Percentiles rank a stretch among this genome's conserved stretches.
These are phyloP conservation scores for Galerina sulciceps DNA, from an alignment of 768 basidiomycete species.

Conservation along the genomic window DNA sequence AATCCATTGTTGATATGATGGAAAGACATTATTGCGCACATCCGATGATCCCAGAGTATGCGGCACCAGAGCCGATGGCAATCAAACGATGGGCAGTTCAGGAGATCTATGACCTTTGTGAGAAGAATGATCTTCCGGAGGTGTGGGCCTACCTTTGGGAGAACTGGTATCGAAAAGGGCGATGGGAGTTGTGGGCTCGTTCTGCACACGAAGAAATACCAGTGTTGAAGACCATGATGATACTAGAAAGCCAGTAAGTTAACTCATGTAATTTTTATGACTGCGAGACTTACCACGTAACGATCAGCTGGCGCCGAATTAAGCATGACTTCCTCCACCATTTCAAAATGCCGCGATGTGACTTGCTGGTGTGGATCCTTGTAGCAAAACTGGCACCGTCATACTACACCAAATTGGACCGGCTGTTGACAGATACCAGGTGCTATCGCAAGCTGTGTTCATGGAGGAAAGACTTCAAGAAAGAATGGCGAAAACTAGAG, in stretches of 20 bases:
- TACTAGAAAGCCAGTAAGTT: slow-evolving; percentile 18
- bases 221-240: slow-evolving; percentile 31
- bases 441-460: slow-evolving; percentile 10
- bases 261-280: neutral
- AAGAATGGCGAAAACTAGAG: slow-evolving; percentile 1
- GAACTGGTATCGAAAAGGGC: slow-evolving; percentile 13
- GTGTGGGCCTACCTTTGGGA: slow-evolving; percentile 7
- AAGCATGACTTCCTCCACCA: slow-evolving; percentile 31
- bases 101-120: neutral
- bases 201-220: slow-evolving; percentile 21
- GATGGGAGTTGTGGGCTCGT: slow-evolving; percentile 32
- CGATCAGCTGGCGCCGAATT: slow-evolving; percentile 33
- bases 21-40: neutral
- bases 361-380: slow-evolving; percentile 7
- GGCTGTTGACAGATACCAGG: neutral
- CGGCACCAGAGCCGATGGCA: neutral
- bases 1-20: neutral
- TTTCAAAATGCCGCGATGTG: slow-evolving; percentile 15
- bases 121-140: neutral
- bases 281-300: neutral
- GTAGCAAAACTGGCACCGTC: neutral
- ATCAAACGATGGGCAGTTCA: neutral
- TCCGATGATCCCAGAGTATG: neutral
- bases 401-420: neutral
- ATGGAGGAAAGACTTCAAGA: slow-evolving; percentile 23